Conservation (phyloP, 805 yeast species). For the Scheffersomyces stipitis region DNA sequence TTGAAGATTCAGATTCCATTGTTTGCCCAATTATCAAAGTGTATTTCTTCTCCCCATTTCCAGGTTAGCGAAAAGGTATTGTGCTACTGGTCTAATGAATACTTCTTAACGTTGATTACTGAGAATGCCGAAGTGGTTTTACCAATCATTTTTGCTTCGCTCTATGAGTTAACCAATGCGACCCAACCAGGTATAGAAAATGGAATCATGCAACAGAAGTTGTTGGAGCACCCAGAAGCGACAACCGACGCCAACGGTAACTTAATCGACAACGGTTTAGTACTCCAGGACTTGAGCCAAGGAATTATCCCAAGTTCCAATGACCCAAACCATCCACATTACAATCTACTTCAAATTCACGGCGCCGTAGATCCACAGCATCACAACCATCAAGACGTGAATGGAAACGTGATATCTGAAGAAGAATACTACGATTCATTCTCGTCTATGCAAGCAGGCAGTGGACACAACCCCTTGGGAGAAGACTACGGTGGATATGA, state of each 20-base stretch:
- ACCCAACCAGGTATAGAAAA: conserved; percentile 45
- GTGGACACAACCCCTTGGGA: conserved; percentile 12
- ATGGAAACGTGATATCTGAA: conserved; percentile 38
- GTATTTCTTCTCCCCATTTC: conserved; percentile 93
- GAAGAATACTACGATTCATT: conserved; percentile 46
- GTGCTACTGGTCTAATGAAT: conserved; percentile 93
- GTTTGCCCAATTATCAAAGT: conserved; percentile 89
- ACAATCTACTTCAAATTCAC: conserved; percentile 15
- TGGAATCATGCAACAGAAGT: conserved; percentile 40
- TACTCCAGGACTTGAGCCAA: conserved; percentile 25
- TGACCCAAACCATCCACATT: conserved; percentile 24
- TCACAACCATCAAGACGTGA: conserved; percentile 12
- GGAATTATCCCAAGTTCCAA: conserved; percentile 23
- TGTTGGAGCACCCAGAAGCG: conserved; percentile 36
- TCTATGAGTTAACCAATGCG: conserved; percentile 74
- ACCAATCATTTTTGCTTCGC: conserved; percentile 87
- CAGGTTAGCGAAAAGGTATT: conserved; percentile 96
- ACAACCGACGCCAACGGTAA: conserved; percentile 45
- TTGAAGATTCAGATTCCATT: conserved; percentile 88
- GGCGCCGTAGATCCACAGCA: conserved; percentile 11
- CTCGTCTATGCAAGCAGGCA: conserved; percentile 29
- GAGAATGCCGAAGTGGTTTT: conserved; percentile 90
- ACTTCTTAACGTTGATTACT: conserved; percentile 83
- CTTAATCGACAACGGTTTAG: conserved; percentile 36
- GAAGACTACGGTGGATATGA: conserved; percentile 35